These are phyloP conservation scores for Nicotiana knightiana DNA, from an alignment of 257 asterid genomes.

Conservation along the genomic window DNA sequence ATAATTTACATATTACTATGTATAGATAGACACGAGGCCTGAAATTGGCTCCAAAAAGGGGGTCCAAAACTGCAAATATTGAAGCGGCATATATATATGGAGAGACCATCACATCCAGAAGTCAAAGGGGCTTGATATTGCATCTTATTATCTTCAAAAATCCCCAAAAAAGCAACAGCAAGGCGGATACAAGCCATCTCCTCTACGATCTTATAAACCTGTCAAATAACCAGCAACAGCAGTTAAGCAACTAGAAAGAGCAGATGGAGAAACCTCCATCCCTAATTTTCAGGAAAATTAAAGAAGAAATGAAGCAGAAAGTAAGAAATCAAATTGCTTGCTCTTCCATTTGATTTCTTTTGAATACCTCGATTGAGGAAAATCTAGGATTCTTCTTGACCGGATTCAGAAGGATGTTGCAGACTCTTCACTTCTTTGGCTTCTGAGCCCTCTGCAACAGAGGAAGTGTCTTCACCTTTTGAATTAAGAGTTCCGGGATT, in stretches of 20 bases:
- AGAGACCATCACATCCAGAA: slow-evolving; percentile 23
- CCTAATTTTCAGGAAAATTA: not conserved
- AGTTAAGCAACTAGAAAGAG: not conserved
- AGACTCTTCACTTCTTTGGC: slow-evolving; percentile 55
- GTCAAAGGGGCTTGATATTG: slow-evolving; percentile 24
- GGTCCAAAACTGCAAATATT: slow-evolving; percentile 46
- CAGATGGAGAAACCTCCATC: not conserved
- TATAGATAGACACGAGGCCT: slow-evolving; percentile 25
- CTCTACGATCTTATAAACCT: not conserved
- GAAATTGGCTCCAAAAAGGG: slow-evolving; percentile 31
- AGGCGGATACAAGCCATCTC: slow-evolving; percentile 6
- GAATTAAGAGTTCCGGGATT: slow-evolving; percentile 63
- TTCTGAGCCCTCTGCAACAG: slow-evolving; percentile 58
- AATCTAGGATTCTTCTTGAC: slow-evolving; percentile 42
- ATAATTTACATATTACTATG: slow-evolving; percentile 25
- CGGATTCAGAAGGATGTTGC: slow-evolving; percentile 40
- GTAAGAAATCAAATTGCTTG: not conserved
- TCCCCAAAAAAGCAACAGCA: slow-evolving; percentile 28
- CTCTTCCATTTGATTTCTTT: not conserved
- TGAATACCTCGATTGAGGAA: slow-evolving; percentile 18
- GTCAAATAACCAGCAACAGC: not conserved
- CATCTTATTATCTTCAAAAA: slow-evolving; percentile 22
- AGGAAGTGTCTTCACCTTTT: slow-evolving; percentile 65
- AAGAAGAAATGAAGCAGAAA: not conserved
- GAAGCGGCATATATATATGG: slow-evolving; percentile 23